Percentiles rank a stretch among this genome's conserved stretches.
Evolutionary conservation across 164 flowering plant species (phyloP).

Genomic region (Pachysandra terminalis): DNA sequence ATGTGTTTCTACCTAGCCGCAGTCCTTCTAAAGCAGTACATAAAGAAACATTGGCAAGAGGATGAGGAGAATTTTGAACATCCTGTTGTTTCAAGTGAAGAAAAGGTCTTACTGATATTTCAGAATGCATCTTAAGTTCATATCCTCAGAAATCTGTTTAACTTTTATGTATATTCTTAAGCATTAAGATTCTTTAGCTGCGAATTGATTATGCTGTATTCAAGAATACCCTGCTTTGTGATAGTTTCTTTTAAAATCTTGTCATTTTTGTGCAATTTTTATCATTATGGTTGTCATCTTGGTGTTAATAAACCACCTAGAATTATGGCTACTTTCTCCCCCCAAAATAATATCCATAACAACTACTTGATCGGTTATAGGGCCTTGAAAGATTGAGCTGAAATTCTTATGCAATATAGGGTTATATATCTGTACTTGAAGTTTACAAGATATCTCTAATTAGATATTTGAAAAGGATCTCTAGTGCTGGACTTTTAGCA

Average conservation of each 20-base stretch:
- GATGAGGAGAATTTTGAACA: constrained; percentile 73
- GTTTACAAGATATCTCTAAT: too few relatives aligned
- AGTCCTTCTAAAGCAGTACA: constrained; percentile 82
- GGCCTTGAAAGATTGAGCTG: too few relatives aligned
- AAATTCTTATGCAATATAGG: too few relatives aligned
- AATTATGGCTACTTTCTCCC: background rate
- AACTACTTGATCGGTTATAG: too few relatives aligned
- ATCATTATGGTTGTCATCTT: background rate
- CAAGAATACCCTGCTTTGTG: background rate
- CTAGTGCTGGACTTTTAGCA: too few relatives aligned
- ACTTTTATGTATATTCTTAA: background rate
- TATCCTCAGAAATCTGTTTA: background rate
- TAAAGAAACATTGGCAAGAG: constrained; percentile 93
- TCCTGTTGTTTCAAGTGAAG: constrained; percentile 67
- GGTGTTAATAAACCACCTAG: background rate
- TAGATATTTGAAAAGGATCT: too few relatives aligned
- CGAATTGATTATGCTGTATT: background rate
- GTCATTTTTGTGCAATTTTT: background rate
- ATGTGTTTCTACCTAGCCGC: constrained; percentile 78
- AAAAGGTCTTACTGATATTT: constrained; percentile 52
- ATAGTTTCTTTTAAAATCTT: background rate
- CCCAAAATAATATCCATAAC: too few relatives aligned
- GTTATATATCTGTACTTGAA: too few relatives aligned
- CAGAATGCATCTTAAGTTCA: constrained; percentile 1
- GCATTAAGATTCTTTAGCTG: background rate